A percentile compares a stretch with the other conserved stretches of the same genome.
Evolutionary conservation across 2,329 filamentous ascomycete species (phyloP).

Genomic region (Venturia oleaginea): DNA sequence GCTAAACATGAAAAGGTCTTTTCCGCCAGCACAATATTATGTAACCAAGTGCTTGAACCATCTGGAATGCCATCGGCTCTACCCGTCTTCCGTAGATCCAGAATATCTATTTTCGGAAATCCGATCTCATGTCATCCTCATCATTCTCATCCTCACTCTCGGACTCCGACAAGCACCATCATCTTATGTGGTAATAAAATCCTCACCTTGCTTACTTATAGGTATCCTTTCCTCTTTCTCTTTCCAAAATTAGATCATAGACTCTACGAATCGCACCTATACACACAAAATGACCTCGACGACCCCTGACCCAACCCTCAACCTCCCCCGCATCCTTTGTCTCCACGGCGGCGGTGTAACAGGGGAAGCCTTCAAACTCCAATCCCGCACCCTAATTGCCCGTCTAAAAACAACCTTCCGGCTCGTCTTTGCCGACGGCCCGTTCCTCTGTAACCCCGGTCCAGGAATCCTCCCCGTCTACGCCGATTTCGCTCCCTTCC

Average conservation of each 20-base stretch:
- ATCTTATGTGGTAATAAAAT: too few relatives aligned
- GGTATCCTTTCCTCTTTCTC: neutral
- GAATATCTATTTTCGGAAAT: neutral
- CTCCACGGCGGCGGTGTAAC: conserved; percentile 75
- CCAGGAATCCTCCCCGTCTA: conserved; percentile 57
- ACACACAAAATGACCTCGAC: neutral
- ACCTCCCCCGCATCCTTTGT: conserved; percentile 61
- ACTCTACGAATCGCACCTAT: neutral
- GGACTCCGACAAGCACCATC: neutral
- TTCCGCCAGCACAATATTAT: too few relatives aligned
- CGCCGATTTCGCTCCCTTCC: conserved; percentile 56
- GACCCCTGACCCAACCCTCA: conserved; percentile 19
- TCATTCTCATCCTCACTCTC: neutral
- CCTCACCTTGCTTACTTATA: neutral
- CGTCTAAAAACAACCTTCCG: conserved; percentile 52
- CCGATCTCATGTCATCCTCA: neutral
- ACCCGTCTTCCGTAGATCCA: neutral
- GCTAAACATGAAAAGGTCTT: too few relatives aligned
- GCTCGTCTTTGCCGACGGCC: conserved; percentile 63
- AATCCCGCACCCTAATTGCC: conserved; percentile 50
- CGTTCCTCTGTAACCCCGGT: conserved; percentile 52
- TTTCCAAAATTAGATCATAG: neutral
- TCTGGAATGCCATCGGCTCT: neutral
- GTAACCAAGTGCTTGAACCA: too few relatives aligned
- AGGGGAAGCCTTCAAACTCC: conserved; percentile 57